A percentile compares a stretch with the other conserved stretches of the same genome.
Conservation (phyloP, 1,284 basidiomycete species). For the Moniliophthora roreri region DNA sequence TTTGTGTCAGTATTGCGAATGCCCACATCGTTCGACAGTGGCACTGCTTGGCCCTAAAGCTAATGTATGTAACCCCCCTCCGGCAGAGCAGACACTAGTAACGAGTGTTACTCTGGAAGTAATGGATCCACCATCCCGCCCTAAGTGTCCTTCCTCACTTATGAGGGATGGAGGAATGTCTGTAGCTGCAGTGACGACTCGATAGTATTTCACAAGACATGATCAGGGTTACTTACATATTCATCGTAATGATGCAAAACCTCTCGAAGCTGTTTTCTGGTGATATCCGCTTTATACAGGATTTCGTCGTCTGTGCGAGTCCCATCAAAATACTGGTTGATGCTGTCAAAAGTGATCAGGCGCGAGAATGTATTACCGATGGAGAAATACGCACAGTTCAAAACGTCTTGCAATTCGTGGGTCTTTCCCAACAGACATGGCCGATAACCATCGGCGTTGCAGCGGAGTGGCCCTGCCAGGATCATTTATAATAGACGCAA, state of each 20-base stretch:
- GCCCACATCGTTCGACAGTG: too few species aligned
- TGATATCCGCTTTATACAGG: conserved; percentile 72
- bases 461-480: conserved; percentile 78
- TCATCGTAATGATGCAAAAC: conserved; percentile 79
- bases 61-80: too few species aligned
- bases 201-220: not conserved
- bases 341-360: conserved; percentile 38
- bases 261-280: conserved; percentile 73
- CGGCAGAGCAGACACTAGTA: too few species aligned
- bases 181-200: conserved; percentile 28
- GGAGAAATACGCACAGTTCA: conserved; percentile 53
- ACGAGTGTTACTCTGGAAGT: too few species aligned
- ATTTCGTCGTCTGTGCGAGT: conserved; percentile 82
- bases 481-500: conserved; percentile 73
- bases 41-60: too few species aligned
- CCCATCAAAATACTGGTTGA: conserved; percentile 82
- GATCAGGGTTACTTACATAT: conserved; percentile 52
- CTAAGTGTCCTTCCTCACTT: too few species aligned
- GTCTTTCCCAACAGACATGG: conserved; percentile 82
- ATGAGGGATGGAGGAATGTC: conserved; percentile 20
- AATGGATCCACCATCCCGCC: too few species aligned
- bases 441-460: conserved; percentile 78
- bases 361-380: conserved; percentile 1
- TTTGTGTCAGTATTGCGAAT: too few species aligned
- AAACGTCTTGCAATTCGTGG: conserved; percentile 60